Evolutionary conservation across 208 protist species (phyloP), one percentile per base, ranked within the genome.

Genomic region (Leishmania martiniquensis): DNA sequence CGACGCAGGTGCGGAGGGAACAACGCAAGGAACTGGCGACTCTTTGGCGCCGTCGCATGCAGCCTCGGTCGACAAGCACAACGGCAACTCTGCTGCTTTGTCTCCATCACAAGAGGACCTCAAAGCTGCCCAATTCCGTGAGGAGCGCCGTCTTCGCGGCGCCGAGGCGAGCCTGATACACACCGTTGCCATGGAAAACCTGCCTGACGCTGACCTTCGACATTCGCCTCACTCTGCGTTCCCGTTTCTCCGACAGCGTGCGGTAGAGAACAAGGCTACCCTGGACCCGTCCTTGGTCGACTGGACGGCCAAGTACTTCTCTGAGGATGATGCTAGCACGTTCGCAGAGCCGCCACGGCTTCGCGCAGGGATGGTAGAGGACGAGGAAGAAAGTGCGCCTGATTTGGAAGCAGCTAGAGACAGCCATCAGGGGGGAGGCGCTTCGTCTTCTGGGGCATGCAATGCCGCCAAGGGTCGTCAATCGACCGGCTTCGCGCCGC

Each of bases 221-320:
- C 74, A 76, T 62, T 54, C 78, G 32, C 83, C 83, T 9, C 75
- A 75, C 32, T 87, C 91, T 20, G 92, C 90, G 15, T 97, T 96
- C 81, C 94, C 94, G 2, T 97, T 97, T 84, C 76, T 97, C 39
- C 89, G 94, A 15, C 88, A 92, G 68, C 87, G 94, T 9, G 94
- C 92, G 4, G 67, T 96, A 47, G 91, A 96, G 75, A 80, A 91
- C 47, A 88, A 90, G 62, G 37, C 80, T 20, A 87, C 92, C 29
- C 83, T 97, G 13, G 94, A 97, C 72, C 90, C 94, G 0, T 97
- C 94, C 17, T 83, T 97, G 32, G 91, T 97, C 37, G 91, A 97
- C 72, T 97, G 94, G 92, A 95, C 94, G n/a, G 92, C 91, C 51
- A 96, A 96, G 84, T 96, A 95, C 80, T 97, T 92, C 71, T 91